phyloP scores from a whole-genome alignment of 768 basidiomycete species.

The Tephrocybe sp. region DNA sequence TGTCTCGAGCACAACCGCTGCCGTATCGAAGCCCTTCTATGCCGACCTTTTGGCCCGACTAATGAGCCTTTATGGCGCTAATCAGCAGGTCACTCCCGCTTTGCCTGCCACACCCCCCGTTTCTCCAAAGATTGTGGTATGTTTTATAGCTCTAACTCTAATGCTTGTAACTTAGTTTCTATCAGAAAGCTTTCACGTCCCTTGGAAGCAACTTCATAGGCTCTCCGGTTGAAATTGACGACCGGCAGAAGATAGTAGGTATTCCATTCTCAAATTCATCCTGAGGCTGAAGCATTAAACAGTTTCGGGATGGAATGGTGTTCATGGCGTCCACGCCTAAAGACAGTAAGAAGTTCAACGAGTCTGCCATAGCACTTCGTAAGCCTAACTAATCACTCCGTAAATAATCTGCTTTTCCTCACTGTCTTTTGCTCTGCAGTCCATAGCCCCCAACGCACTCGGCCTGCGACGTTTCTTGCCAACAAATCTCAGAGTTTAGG shows the following conservation, averaged over 20 bases:
- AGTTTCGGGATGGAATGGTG: constrained; percentile 11
- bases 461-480: constrained; percentile 1
- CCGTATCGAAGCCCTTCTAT: neutral
- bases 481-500: neutral
- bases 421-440: neutral
- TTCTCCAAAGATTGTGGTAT: constrained; percentile 10
- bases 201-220: constrained; percentile 5
- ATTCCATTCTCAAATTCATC: neutral
- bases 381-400: neutral
- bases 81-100: neutral
- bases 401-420: neutral
- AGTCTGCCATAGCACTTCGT: constrained; percentile 13
- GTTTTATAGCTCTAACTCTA: neutral
- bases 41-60: neutral
- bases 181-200: constrained; percentile 5
- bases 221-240: constrained; percentile 5
- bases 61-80: neutral
- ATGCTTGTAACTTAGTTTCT: neutral
- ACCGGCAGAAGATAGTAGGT: constrained; percentile 10
- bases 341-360: constrained; percentile 12
- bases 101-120: neutral
- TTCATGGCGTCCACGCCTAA: constrained; percentile 5
- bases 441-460: constrained; percentile 7
- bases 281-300: neutral
- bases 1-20: neutral